These are phyloP conservation scores for Monilinia fructicola DNA, from an alignment of 2,329 filamentous ascomycete genomes.

Conservation along the genomic window DNA sequence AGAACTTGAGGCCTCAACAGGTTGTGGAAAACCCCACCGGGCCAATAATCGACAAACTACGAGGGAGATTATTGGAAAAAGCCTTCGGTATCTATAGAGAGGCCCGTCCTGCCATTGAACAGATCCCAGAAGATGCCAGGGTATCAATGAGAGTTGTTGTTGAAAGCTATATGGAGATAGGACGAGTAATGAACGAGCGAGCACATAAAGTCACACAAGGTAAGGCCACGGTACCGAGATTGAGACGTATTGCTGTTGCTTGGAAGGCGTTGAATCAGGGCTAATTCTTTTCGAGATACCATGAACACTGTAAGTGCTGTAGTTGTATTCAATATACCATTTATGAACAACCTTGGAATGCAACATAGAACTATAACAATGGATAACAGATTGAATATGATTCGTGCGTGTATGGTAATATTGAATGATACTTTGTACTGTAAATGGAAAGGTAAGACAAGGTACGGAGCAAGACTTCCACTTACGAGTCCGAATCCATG, in stretches of 20 bases:
- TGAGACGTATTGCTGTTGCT: slow-evolving; percentile 54
- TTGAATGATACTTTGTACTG: not conserved
- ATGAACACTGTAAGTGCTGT: not conserved
- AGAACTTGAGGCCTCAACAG: slow-evolving; percentile 53
- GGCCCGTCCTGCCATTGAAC: slow-evolving; percentile 57
- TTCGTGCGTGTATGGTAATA: not conserved
- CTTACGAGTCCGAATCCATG: not conserved
- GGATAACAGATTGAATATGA: not conserved
- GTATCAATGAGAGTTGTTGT: slow-evolving; percentile 68
- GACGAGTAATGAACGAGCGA: slow-evolving; percentile 52
- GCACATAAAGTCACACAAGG: slow-evolving; percentile 46
- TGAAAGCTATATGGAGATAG: slow-evolving; percentile 76
- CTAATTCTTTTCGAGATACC: slow-evolving; percentile 14
- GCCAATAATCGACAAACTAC: slow-evolving; percentile 50
- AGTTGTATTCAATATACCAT: not conserved
- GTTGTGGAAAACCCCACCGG: slow-evolving; percentile 53
- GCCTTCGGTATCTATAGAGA: slow-evolving; percentile 61
- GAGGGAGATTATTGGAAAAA: slow-evolving; percentile 55
- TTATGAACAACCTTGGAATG: not conserved
- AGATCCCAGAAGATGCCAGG: slow-evolving; percentile 58
- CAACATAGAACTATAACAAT: not conserved
- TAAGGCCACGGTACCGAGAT: slow-evolving; percentile 47
- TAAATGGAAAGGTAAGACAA: not conserved
- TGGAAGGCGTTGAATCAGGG: slow-evolving; percentile 52
- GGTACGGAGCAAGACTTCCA: not conserved